Evolutionary conservation across 2,329 filamentous ascomycete species (phyloP).

Genomic region (Colletotrichum horii): DNA sequence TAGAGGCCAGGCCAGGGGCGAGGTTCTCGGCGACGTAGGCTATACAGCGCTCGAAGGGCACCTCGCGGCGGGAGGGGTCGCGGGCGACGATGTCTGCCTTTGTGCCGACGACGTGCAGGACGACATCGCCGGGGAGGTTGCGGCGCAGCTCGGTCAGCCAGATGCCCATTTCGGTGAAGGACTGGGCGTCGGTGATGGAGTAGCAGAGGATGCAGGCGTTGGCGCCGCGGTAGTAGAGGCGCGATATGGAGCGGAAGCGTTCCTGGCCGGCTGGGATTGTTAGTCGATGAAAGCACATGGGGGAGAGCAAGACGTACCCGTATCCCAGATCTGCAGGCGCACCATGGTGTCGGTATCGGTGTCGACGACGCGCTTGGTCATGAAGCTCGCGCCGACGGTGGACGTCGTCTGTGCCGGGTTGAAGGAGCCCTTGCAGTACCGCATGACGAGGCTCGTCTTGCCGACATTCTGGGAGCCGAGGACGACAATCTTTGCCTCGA

Average conservation of each 20-base stretch:
- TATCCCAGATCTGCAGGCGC: conserved; percentile 96
- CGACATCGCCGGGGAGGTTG: conserved; percentile 78
- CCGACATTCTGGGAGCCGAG: conserved; percentile 81
- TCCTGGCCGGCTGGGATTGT: conserved; percentile 77
- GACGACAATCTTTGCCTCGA: conserved; percentile 83
- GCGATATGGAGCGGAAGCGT: conserved; percentile 91
- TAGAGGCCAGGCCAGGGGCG: conserved; percentile 71
- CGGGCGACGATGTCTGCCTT: conserved; percentile 89
- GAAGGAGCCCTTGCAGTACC: conserved; percentile 76
- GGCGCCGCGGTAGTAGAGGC: conserved; percentile 94
- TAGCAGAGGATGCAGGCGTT: conserved; percentile 95
- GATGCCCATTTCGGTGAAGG: conserved; percentile 89
- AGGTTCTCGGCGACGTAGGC: conserved; percentile 94
- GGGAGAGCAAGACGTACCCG: conserved; percentile 52
- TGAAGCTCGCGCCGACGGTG: conserved; percentile 81
- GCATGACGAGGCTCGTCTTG: conserved; percentile 79
- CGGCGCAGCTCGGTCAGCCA: conserved; percentile 87
- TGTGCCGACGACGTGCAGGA: conserved; percentile 94
- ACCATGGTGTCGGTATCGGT: conserved; percentile 85
- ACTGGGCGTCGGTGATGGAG: conserved; percentile 85
- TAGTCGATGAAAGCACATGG: neutral
- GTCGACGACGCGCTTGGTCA: conserved; percentile 82
- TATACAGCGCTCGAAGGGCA: conserved; percentile 94
- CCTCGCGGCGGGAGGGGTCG: conserved; percentile 78
- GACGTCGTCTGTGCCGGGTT: conserved; percentile 68